Conservation (phyloP, 2,329 filamentous ascomycete species). For the Diplodia scrobiculata region DNA sequence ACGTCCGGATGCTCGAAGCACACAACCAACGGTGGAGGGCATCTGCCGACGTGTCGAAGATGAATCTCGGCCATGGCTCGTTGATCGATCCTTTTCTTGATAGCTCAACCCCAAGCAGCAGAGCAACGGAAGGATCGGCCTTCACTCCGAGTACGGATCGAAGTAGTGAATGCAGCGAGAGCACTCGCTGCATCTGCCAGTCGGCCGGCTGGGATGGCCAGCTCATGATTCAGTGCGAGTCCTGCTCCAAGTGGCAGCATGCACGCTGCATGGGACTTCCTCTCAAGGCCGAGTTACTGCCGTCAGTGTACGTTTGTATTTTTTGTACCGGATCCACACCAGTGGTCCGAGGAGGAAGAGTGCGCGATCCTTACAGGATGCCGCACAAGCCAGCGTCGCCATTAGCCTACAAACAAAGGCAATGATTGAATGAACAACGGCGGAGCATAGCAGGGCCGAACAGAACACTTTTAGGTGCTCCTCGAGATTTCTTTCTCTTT, state of each 20-base stretch:
- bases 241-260: slow-evolving; percentile 65
- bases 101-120: slow-evolving; percentile 50
- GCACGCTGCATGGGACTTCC: slow-evolving; percentile 59
- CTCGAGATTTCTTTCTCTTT: background rate
- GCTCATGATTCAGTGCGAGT: slow-evolving; percentile 64
- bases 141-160: slow-evolving; percentile 57
- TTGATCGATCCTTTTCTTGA: slow-evolving; percentile 45
- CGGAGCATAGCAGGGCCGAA: background rate
- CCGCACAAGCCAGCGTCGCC: slow-evolving; percentile 10
- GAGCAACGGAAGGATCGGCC: slow-evolving; percentile 39
- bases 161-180: slow-evolving; percentile 54
- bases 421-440: background rate
- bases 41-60: slow-evolving; percentile 41
- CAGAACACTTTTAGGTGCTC: background rate
- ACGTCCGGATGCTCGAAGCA: slow-evolving; percentile 36
- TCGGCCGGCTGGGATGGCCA: slow-evolving; percentile 57
- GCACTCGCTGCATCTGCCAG: slow-evolving; percentile 61
- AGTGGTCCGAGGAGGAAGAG: slow-evolving; percentile 39
- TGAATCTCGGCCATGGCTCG: background rate
- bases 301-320: slow-evolving; percentile 45
- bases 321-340: slow-evolving; percentile 47
- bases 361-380: slow-evolving; percentile 35
- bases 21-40: slow-evolving; percentile 53
- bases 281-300: slow-evolving; percentile 49
- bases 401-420: slow-evolving; percentile 20